phyloP scores from a whole-genome alignment of 345 rosid species.

The Citrus glauca region DNA sequence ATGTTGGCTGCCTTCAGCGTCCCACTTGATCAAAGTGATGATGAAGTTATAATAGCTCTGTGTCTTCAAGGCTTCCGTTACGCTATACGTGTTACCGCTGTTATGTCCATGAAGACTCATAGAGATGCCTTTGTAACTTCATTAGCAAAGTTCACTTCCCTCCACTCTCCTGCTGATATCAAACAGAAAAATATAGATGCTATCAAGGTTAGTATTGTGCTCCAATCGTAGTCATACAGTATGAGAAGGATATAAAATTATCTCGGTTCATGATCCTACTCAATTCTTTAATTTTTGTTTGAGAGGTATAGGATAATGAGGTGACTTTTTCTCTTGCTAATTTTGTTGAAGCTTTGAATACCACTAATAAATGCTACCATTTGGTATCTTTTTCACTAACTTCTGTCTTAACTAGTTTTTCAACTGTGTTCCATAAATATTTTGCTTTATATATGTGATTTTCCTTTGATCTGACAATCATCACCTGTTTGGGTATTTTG shows the following conservation, averaged over 20 bases:
- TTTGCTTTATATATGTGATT: neutral
- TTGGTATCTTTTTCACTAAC: neutral
- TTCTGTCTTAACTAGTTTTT: neutral
- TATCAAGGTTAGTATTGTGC: slow-evolving; percentile 60
- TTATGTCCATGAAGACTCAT: slow-evolving; percentile 98
- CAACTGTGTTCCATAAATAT: neutral
- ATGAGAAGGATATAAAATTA: neutral
- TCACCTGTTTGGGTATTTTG: neutral
- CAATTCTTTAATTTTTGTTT: neutral
- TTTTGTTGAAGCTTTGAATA: neutral
- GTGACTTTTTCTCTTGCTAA: neutral
- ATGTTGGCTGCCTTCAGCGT: slow-evolving; percentile 99
- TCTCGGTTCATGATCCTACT: slow-evolving; percentile 1
- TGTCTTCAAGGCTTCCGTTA: slow-evolving; percentile 94
- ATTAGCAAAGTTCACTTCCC: slow-evolving; percentile 94
- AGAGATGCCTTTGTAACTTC: slow-evolving; percentile 99
- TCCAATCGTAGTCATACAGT: neutral
- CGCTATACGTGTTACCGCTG: slow-evolving; percentile 97
- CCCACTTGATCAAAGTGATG: slow-evolving; percentile 97
- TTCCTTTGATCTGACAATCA: neutral
- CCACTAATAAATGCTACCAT: neutral
- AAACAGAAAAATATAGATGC: slow-evolving; percentile 91
- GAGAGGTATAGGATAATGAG: neutral
- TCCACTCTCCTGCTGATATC: slow-evolving; percentile 98
- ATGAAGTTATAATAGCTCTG: slow-evolving; percentile 72